Conservation (phyloP, 2,329 filamentous ascomycete genomes). For the Chaetomium sp. region DNA sequence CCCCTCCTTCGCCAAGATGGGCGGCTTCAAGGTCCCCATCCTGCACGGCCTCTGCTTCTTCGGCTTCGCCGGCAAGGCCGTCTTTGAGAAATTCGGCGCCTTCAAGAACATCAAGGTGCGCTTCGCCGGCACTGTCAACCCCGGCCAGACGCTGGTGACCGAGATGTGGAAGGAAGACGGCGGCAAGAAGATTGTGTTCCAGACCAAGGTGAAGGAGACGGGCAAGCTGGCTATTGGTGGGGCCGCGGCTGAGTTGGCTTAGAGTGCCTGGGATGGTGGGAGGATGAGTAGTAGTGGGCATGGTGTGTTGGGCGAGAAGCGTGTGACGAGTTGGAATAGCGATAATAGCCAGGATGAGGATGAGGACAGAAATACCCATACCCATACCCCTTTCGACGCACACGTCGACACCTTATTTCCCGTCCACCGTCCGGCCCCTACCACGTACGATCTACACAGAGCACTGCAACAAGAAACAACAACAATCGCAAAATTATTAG, state of each 20-base stretch:
- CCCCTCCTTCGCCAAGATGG: slow-evolving; percentile 86
- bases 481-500: no score
- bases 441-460: no score
- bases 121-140: slow-evolving; percentile 78
- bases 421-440: no score
- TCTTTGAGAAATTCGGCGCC: slow-evolving; percentile 70
- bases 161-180: slow-evolving; percentile 91
- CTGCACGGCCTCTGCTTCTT: slow-evolving; percentile 96
- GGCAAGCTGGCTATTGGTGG: slow-evolving; percentile 81
- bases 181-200: slow-evolving; percentile 64
- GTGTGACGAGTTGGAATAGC: no score
- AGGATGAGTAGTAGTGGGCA: no score
- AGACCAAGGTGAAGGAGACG: slow-evolving; percentile 85
- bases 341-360: no score
- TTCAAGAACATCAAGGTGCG: slow-evolving; percentile 91
- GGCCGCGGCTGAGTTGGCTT: slow-evolving; percentile 65
- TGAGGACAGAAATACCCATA: no score
- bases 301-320: no score
- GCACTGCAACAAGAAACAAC: no score
- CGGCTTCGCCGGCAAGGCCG: slow-evolving; percentile 83
- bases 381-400: no score
- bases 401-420: no score
- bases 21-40: slow-evolving; percentile 90
- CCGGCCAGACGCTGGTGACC: slow-evolving; percentile 82
- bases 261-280: slow-evolving; percentile 21